These are phyloP conservation scores for Salvia miltiorrhiza DNA, from an alignment of 257 asterid genomes.

Conservation along the genomic window DNA sequence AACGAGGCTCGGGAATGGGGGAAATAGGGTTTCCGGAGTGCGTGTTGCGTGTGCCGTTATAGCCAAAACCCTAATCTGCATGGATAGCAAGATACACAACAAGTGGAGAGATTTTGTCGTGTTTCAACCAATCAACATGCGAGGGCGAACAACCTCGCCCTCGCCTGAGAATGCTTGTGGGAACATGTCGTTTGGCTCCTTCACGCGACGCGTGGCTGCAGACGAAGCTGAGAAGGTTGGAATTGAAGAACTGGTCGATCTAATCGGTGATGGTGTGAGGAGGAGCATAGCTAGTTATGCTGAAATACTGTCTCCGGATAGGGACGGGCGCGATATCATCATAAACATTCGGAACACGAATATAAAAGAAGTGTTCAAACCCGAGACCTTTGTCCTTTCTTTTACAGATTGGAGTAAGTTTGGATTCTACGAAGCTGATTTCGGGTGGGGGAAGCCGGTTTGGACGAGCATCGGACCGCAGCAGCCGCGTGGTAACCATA, in stretches of 20 bases:
- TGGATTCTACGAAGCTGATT: not conserved
- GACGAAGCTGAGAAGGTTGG: not conserved
- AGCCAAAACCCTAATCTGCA: too few relatives aligned
- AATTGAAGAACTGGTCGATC: not conserved
- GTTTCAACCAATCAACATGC: conserved; percentile 18
- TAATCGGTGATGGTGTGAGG: not conserved
- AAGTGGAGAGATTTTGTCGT: not conserved
- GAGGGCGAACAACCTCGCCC: conserved; percentile 17
- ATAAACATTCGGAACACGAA: not conserved
- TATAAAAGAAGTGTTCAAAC: not conserved
- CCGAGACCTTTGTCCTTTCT: not conserved
- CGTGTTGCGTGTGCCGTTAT: not conserved
- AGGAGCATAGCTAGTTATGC: not conserved
- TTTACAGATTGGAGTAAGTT: not conserved
- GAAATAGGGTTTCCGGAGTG: not conserved
- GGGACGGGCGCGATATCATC: not conserved
- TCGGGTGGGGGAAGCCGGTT: not conserved
- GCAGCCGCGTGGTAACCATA: not conserved
- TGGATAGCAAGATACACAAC: too few relatives aligned
- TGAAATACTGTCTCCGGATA: not conserved
- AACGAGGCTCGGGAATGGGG: not conserved
- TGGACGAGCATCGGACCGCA: not conserved
- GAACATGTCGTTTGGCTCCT: not conserved
- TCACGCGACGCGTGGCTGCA: not conserved
- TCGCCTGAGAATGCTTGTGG: conserved; percentile 22